Conservation (phyloP, 345 rosid species). For the Hibiscus mutabilis region DNA sequence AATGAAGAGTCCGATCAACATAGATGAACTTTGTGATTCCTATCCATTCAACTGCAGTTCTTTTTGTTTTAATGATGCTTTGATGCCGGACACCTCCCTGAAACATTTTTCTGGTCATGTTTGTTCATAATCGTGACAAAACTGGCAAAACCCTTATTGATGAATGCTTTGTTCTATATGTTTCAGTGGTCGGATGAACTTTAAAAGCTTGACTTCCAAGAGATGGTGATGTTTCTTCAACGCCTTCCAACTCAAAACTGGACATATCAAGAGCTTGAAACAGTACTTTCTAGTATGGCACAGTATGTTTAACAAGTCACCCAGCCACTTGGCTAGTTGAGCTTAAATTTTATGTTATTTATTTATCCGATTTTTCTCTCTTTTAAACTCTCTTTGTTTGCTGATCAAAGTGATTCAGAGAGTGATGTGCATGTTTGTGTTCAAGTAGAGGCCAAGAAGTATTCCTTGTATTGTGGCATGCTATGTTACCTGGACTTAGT, state of each 20-base stretch:
- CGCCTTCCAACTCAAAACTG: slow-evolving; percentile 88
- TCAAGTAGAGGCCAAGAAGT: slow-evolving; percentile 2
- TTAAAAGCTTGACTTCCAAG: slow-evolving; percentile 90
- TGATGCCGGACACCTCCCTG: not conserved
- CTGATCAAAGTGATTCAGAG: not conserved
- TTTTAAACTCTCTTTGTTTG: not conserved
- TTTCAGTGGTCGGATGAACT: slow-evolving; percentile 87
- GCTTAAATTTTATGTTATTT: not conserved
- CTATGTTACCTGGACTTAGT: too few relatives aligned
- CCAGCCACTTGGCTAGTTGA: slow-evolving; percentile 59
- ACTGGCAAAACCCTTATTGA: not conserved
- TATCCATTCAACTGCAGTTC: not conserved
- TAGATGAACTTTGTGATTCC: not conserved
- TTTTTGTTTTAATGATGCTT: not conserved
- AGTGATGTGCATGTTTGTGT: slow-evolving; percentile 3
- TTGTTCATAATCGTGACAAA: not conserved
- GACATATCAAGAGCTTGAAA: slow-evolving; percentile 84
- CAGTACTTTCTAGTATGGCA: slow-evolving; percentile 94
- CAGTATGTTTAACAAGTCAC: slow-evolving; percentile 81
- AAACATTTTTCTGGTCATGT: not conserved
- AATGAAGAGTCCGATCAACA: not conserved
- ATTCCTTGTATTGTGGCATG: slow-evolving; percentile 13
- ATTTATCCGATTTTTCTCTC: not conserved
- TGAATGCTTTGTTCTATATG: not conserved
- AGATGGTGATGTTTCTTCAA: slow-evolving; percentile 95